A percentile compares a stretch with the other conserved stretches of the same genome.
Evolutionary conservation across 495 filamentous ascomycete species (phyloP).

Genomic region (Podospora pseudoanserina): DNA sequence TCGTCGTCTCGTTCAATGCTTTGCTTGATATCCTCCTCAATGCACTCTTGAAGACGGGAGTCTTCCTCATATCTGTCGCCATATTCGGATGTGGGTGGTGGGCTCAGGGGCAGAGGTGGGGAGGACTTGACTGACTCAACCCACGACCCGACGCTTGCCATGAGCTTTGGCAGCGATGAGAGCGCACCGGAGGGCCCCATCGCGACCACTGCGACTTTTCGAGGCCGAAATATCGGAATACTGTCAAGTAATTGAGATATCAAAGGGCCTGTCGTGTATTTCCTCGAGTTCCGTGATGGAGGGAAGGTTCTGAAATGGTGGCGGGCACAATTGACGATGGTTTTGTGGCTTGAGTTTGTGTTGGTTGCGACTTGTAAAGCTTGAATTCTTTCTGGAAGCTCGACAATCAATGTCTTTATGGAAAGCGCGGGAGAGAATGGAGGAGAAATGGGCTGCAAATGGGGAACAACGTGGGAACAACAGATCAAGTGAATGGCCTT

Average conservation of each 20-base stretch:
- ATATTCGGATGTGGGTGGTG: neutral
- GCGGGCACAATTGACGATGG: neutral
- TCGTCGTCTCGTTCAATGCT: constrained; percentile 1
- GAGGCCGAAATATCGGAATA: neutral
- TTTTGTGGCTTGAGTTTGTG: neutral
- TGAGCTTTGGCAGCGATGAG: neutral
- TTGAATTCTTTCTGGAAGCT: neutral
- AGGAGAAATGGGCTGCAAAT: neutral
- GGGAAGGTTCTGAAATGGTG: neutral
- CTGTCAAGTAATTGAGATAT: neutral
- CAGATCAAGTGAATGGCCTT: neutral
- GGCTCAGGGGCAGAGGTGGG: neutral
- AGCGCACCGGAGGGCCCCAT: neutral
- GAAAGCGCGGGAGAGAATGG: neutral
- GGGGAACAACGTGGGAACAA: neutral
- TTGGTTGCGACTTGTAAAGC: neutral
- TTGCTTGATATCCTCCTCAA: neutral
- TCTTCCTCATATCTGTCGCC: constrained; percentile 2
- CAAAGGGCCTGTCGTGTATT: neutral
- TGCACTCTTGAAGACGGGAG: neutral
- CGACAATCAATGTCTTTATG: neutral
- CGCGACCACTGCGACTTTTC: neutral
- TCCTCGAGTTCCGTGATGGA: neutral
- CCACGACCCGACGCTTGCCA: neutral
- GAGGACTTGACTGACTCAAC: neutral